Evolutionary conservation across 208 protist species (phyloP), one percentile per base, ranked within the genome.

Genomic region (Trypanosoma lewisi): DNA sequence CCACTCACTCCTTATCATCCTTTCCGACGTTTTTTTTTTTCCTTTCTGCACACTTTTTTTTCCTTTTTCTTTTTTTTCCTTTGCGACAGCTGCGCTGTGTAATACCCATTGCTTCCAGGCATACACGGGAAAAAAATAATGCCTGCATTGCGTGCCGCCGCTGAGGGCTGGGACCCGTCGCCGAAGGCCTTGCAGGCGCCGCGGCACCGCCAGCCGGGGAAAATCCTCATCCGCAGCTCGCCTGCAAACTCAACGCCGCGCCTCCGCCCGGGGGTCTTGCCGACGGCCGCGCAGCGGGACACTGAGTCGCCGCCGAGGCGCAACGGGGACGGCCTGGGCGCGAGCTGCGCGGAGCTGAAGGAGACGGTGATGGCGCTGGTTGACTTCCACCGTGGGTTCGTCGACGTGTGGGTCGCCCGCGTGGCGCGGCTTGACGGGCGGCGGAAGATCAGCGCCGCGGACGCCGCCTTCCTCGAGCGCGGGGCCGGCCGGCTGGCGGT

Each of bases 381-480:
- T 11, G 63, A 62, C 41, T 69, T 69, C 9, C 14, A 61, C 27
- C 1, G 47, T 0, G 14, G 55, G 31, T 62, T 53, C 31, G 9
- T 69, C n/a, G 44, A 52, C 1, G 44, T 69, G 2, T 61, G 63
- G 63, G 33, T 7, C 4, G 39, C 9, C 21, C 52, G 63, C 2
- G 54, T 69, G 25, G 2, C 37, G 11, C 11, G 44, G 12, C 30
- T 69, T 27, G 44, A 54, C 8, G 33, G 21, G 1, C n/a, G 34
- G n/a, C 42, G 33, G 7, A 17, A 19, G 16, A n/a, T 49, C 9
- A 25, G 33, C 41, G 41, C 47, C 11, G 39, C 28, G 0, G 63
- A 69, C 19, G 31, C n/a, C 14, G 47, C 23, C 44, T 69, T 69
- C 41, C 44, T 69, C 21, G 63, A 69, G 44, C 53, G 63, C 1